These are phyloP conservation scores for Vigna angularis DNA, from an alignment of 306 rosid genomes.

Conservation along the genomic window DNA sequence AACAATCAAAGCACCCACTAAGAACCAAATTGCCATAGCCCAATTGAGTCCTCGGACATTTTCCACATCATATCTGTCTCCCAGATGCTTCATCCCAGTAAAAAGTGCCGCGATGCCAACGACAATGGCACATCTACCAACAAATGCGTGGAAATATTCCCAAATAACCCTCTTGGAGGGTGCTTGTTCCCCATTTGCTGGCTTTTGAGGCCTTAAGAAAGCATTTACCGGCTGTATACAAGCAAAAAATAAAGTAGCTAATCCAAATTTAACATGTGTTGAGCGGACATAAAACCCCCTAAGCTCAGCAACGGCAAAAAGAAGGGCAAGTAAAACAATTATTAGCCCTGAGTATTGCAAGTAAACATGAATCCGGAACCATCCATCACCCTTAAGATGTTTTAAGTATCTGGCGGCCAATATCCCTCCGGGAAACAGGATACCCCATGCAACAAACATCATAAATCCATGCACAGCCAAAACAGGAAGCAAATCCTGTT, in stretches of 20 bases:
- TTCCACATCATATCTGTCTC: conserved; percentile 74
- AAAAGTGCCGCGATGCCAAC: conserved; percentile 77
- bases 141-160: conserved; percentile 77
- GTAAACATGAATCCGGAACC: conserved; percentile 90
- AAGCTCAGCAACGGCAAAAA: conserved; percentile 94
- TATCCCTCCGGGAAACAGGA: conserved; percentile 89
- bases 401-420: conserved; percentile 87
- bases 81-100: conserved; percentile 92
- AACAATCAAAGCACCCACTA: conserved; percentile 41
- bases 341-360: conserved; percentile 89
- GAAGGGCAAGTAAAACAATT: conserved; percentile 79
- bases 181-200: conserved; percentile 61
- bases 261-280: conserved; percentile 79
- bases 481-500: conserved; percentile 89
- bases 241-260: conserved; percentile 67
- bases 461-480: conserved; percentile 92
- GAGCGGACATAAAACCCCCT: conserved; percentile 78
- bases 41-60: conserved; percentile 70
- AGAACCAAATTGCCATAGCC: conserved; percentile 81
- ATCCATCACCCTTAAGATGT: conserved; percentile 90
- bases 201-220: conserved; percentile 65
- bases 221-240: conserved; percentile 84
- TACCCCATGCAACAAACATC: conserved; percentile 98
- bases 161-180: conserved; percentile 69
- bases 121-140: conserved; percentile 77